Base-by-base conservation (phyloP, 345 rosid species). In the Linum trigynum region DNA sequence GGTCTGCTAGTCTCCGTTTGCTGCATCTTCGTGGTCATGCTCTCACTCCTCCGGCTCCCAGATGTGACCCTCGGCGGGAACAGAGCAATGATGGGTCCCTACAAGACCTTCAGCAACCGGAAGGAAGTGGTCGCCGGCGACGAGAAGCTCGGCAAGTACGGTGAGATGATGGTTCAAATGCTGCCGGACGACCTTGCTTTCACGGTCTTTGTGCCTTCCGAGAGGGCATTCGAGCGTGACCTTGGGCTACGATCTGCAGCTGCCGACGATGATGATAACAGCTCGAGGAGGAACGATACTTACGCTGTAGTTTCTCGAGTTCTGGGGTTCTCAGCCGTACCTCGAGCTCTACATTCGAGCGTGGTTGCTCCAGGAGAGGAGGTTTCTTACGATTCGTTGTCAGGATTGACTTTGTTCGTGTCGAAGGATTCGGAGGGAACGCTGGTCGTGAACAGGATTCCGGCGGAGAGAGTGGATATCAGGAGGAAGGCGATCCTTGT, bases 161-260 rank as follows among this genome's bases (percentile, higher is more conserved):
- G 91, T 15, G 85, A 80, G 48, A 87, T 84, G 91, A 82, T 92
- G 96, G 57, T 92, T 15, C 81, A 66, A 59, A 92, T 89, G 98
- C 69, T 92, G 62, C 96, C 97, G 0, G 76, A 75, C 55, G 94
- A 85, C 77, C 95, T 89, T 35, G 78, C 83, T 50, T 87, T 92
- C 75, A 92, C 98, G 0, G 77, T 89, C 67, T 92, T 86, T 39
- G 67, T 92, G 43, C 96, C 98, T 36, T 85, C 95, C 0, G 81
- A 74, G 42, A 69, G 58, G 57, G 83, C 95, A 38, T 87, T 89
- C 36, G 59, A 62, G 62, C 91, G 82, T 9, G 91, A 89, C 72
- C 75, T 92, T 35, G 73, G 78, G 67, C 67, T 87, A 38, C 76
- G 41, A 23, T 23, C 32, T 23, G 32, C 32, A 23, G 32, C 32